Base-by-base conservation (phyloP, 2,329 filamentous ascomycete species). In the Neofusicoccum sp. region DNA sequence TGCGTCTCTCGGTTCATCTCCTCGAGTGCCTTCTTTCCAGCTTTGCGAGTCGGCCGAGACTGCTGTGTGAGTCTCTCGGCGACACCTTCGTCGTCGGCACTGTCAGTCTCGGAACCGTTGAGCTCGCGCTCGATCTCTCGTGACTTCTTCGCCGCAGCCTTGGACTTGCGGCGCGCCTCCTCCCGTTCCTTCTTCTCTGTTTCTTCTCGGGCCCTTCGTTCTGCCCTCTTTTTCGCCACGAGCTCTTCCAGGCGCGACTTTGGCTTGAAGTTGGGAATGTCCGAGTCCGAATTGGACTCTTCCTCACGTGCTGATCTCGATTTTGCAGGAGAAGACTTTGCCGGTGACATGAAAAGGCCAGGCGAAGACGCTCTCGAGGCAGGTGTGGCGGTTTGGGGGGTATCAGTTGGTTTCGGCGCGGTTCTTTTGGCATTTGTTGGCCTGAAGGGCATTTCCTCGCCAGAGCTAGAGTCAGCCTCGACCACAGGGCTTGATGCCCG, bases 1-100 rank as follows among this genome's bases (percentile, higher is more conserved):
- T 99, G 95, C 1, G 93, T 97, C 75, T 99, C 95, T 61, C 61
- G 28, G 68, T 89, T 89, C 89, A 99, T 97, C 67, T 98, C 93
- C 71, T 97, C 91, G 43, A 97, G 73, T 0, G 95, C 95, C 76
- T 92, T 97, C 78, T 93, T 98, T 78, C 93, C 93, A 0, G 95
- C 93, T 72, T 95, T 96, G 11, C 95, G 85, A 8, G 85, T 83
- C 4, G 91, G 88, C 3, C 88, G 86, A 28, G 83, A 80, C 40
- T 84, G 79, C 69, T 93, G 89, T 0, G 89, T 90, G 45, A 95
- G 69, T 45, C 70, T 70, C 56, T 71, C 69, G 26, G 72, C 73
- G 28, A 66, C 69, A 54, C 74, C 86, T 34, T 86, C 86, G 62
- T 89, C 86, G 6, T 82, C 82, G n/a, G 81, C 75, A 20, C 64